phyloP scores from a whole-genome alignment of 2,329 filamentous ascomycete genomes.

The Xylariaceae sp. region DNA sequence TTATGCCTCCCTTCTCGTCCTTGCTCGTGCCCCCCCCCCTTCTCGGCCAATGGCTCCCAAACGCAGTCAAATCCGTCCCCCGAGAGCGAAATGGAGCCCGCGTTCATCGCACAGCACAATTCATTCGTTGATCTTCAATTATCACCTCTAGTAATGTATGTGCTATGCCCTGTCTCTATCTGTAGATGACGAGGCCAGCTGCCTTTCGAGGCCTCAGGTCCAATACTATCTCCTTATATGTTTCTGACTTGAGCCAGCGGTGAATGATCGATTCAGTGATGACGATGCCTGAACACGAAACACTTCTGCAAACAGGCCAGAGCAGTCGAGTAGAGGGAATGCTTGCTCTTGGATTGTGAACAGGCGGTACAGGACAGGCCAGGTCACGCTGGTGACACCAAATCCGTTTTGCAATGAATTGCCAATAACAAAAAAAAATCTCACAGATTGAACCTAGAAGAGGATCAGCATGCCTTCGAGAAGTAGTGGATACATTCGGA shows the following conservation, averaged over 20 bases:
- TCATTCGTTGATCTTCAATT: neutral
- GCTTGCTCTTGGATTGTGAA: no score
- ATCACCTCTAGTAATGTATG: neutral
- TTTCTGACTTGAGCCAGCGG: no score
- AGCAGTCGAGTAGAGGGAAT: no score
- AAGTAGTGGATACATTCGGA: neutral
- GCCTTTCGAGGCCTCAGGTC: conserved; percentile 5
- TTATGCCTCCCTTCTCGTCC: conserved; percentile 7
- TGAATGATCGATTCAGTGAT: conserved; percentile 3
- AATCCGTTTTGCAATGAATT: no score
- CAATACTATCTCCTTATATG: conserved; percentile 6
- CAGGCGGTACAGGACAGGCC: no score
- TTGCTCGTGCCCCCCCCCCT: conserved; percentile 7
- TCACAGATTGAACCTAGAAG: no score
- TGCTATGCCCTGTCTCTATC: neutral
- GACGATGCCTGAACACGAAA: no score
- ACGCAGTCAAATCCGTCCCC: conserved; percentile 1
- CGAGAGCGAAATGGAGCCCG: conserved; percentile 1
- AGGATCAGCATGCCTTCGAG: neutral
- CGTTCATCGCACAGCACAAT: neutral
- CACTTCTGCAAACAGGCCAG: no score
- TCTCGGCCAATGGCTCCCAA: conserved; percentile 2
- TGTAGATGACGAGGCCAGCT: conserved; percentile 11
- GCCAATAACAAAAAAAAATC: no score
- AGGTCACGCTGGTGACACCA: no score